Evolutionary conservation across 495 filamentous ascomycete species (phyloP).

Genomic region (Aspergillus kassunensis): DNA sequence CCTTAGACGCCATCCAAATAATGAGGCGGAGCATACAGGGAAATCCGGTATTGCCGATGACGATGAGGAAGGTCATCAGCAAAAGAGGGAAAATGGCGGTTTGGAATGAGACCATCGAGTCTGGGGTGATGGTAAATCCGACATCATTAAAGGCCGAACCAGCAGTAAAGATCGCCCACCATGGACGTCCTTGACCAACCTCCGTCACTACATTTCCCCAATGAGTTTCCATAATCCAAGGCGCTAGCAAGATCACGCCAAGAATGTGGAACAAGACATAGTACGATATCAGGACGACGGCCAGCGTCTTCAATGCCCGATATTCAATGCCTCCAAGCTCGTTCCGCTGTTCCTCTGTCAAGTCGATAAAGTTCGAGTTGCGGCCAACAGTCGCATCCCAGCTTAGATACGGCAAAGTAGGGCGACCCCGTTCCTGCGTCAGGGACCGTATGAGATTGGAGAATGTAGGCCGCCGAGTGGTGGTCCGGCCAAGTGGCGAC

Average conservation of each 20-base stretch:
- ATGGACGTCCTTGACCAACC: constrained; percentile 61
- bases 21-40: constrained; percentile 87
- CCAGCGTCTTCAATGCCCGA: constrained; percentile 79
- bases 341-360: constrained; percentile 85
- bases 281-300: constrained; percentile 71
- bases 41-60: constrained; percentile 92
- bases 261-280: constrained; percentile 71
- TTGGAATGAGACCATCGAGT: constrained; percentile 88
- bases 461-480: constrained; percentile 33
- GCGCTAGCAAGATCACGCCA: constrained; percentile 65
- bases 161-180: constrained; percentile 91
- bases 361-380: constrained; percentile 85
- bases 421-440: constrained; percentile 40
- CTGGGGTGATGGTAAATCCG: constrained; percentile 80
- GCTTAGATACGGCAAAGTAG: constrained; percentile 79
- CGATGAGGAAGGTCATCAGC: constrained; percentile 73
- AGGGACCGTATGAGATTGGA: constrained; percentile 34
- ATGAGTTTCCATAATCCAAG: constrained; percentile 68
- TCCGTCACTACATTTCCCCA: constrained; percentile 59
- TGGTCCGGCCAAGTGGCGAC: constrained; percentile 15
- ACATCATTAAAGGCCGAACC: constrained; percentile 87
- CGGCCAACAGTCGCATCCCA: constrained; percentile 89
- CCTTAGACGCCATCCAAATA: constrained; percentile 70
- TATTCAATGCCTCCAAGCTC: constrained; percentile 96
- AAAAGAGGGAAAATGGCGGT: constrained; percentile 69